Evolutionary conservation across 352 stramenopile species (phyloP), one percentile per base, ranked within the genome.

Genomic region (Pythium graminicola): DNA sequence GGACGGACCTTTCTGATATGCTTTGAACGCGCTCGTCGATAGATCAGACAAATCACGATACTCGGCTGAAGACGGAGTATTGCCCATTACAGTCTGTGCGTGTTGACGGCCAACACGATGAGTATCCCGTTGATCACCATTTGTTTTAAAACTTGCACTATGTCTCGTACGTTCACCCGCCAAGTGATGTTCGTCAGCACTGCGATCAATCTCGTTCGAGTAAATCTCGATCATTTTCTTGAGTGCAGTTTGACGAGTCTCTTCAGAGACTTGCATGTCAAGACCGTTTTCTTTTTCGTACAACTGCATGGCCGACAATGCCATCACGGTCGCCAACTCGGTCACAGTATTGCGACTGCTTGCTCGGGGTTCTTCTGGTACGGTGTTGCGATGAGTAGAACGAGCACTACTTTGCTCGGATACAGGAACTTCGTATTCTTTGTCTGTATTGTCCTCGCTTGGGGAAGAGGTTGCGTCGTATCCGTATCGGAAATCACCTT

Each of bases 151-250:
- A n/a, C n/a, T n/a, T n/a, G n/a, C n/a, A n/a, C n/a, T n/a, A n/a
- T n/a, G n/a, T n/a, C n/a, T n/a, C n/a, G n/a, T n/a, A n/a, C n/a
- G n/a, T n/a, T 42, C 42, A 32, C 10, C 28, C 28, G 43, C 23
- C 20, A 10, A 23, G 35, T n/a, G n/a, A 24, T 68, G 31, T 56
- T 58, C 50, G 8, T 65, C 57, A 1, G 29, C 7, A 17, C 29
- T 77, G 23, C 60, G 72, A 27, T 82, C 65, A 20, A 90, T 82
- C 42, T 91, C 78, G n/a, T 63, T 71, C 1, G 77, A 72, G 52
- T 89, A 91, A 22, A 89, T 75, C 14, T 78, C 70, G 54, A 86
- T 77, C 80, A 91, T 89, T 31, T 89, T 88, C 14, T 70, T 64
- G 33, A 89, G 45, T 10, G 77, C 80, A 0, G 63, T 67, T 41